Conservation (phyloP, 495 filamentous ascomycete species). For the Aspergillus biplanus region DNA sequence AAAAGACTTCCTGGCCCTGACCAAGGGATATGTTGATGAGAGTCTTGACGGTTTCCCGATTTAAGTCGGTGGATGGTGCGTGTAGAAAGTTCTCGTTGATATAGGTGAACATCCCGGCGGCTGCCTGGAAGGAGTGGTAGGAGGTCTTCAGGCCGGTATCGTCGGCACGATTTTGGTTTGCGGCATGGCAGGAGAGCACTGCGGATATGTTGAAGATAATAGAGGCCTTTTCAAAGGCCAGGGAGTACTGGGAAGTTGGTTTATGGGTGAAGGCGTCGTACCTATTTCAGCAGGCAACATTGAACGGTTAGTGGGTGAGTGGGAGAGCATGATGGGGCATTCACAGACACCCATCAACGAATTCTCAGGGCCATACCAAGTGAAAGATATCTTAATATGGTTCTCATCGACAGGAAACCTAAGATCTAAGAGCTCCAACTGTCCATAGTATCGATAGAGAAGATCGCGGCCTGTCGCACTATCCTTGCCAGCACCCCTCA, state of each 20-base stretch:
- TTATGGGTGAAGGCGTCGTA: slow-evolving; percentile 99
- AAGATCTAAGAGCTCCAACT: slow-evolving; percentile 91
- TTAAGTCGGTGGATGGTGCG: slow-evolving; percentile 91
- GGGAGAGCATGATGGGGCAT: not conserved
- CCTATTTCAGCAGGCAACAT: slow-evolving; percentile 52
- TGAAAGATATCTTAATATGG: slow-evolving; percentile 98
- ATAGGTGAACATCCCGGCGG: slow-evolving; percentile 99
- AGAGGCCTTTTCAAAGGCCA: slow-evolving; percentile 97
- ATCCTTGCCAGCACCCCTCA: slow-evolving; percentile 97
- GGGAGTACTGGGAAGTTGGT: slow-evolving; percentile 89
- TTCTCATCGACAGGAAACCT: slow-evolving; percentile 97
- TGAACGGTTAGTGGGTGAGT: slow-evolving; percentile 13
- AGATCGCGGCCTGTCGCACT: slow-evolving; percentile 92
- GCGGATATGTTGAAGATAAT: slow-evolving; percentile 99
- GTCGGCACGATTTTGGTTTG: slow-evolving; percentile 87
- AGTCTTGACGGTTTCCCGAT: slow-evolving; percentile 92
- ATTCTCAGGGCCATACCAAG: slow-evolving; percentile 65
- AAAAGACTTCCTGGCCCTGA: slow-evolving; percentile 93
- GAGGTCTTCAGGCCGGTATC: slow-evolving; percentile 93
- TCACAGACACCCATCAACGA: not conserved
- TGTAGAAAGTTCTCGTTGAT: slow-evolving; percentile 99
- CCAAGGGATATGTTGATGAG: slow-evolving; percentile 91
- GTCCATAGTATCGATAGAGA: slow-evolving; percentile 96
- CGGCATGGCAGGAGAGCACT: slow-evolving; percentile 93
- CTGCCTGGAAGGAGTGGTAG: slow-evolving; percentile 97